phyloP scores from a whole-genome alignment of 306 rosid genomes.

The Cicer cuneatum region DNA sequence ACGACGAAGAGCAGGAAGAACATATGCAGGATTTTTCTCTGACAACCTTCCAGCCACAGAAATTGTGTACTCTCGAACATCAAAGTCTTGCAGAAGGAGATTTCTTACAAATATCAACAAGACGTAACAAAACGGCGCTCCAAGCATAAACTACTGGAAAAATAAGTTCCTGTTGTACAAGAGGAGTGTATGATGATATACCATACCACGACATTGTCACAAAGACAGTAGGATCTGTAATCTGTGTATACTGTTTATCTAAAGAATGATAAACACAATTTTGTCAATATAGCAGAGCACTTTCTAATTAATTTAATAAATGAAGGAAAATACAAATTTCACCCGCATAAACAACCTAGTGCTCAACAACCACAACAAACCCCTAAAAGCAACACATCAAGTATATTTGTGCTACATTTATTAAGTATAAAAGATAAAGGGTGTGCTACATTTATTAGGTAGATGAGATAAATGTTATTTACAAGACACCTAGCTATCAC shows the following conservation, averaged over 20 bases:
- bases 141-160: conserved; percentile 38
- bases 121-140: conserved; percentile 42
- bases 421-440: neutral
- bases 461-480: conserved; percentile 13
- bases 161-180: conserved; percentile 38
- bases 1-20: conserved; percentile 99
- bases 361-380: conserved; percentile 20
- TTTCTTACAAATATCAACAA: conserved; percentile 30
- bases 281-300: conserved; percentile 2
- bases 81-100: conserved; percentile 75
- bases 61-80: conserved; percentile 91
- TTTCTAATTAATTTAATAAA: conserved; percentile 13
- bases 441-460: conserved; percentile 6
- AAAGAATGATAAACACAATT: neutral
- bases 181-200: conserved; percentile 5
- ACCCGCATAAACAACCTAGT: conserved; percentile 1
- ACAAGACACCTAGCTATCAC: conserved; percentile 26
- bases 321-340: conserved; percentile 35
- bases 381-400: conserved; percentile 17
- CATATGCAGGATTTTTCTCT: conserved; percentile 97
- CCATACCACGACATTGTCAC: conserved; percentile 1
- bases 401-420: conserved; percentile 8
- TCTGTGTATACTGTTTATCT: neutral
- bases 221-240: conserved; percentile 20
- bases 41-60: conserved; percentile 96